Base-by-base conservation (phyloP, 2,329 filamentous ascomycete genomes). In the Fusarium sp. region DNA sequence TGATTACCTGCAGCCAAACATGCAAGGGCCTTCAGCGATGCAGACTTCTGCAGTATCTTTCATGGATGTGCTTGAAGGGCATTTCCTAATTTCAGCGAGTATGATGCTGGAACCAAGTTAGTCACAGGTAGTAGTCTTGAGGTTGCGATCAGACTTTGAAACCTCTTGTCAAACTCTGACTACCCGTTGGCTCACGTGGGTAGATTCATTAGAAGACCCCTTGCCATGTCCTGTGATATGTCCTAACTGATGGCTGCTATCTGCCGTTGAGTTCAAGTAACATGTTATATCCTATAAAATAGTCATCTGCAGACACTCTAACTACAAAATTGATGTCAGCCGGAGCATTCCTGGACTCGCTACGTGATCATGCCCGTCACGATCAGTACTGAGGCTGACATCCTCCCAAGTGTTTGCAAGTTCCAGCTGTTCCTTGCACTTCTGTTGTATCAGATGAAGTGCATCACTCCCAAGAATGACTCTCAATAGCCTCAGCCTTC, bases 381-480 rank as follows among this genome's bases (percentile, higher is more conserved):
- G 68, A 52, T 80, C 77, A 4, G 77, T 78, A 47, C 70, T 77
- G 13, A 63, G 33, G 31, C 70, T 77, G 6, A 80, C 65, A 22
- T 75, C 71, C 52, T 77, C 70, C 77, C 80, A 80, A 4, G 38
- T 52, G 22, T 74, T 70, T 8, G 74, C 33, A 20, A 82, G 61
- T 31, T 71, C 45, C 18, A 77, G 58, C 54, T 80, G 76, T 63
- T 82, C 77, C 16, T 78, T 64, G 52, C 76, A 76, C 58, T 78
- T 79, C 50, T 79, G 77, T 57, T 68, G 74, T 5, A 77, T 73
- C 6, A 66, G 71, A 4, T 70, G 75, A 18, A 80, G 66, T 2
- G 75, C 70, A 66, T 82, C 81, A 7, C 77, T 77, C 3, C 81
- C 81, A 7, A 83, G 64, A 11, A 79, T 74, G 2, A 82, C 70